A percentile compares a stretch with the other conserved stretches of the same genome.
Evolutionary conservation across 2,329 filamentous ascomycete species (phyloP).

Genomic region (Aspergillus sp.): DNA sequence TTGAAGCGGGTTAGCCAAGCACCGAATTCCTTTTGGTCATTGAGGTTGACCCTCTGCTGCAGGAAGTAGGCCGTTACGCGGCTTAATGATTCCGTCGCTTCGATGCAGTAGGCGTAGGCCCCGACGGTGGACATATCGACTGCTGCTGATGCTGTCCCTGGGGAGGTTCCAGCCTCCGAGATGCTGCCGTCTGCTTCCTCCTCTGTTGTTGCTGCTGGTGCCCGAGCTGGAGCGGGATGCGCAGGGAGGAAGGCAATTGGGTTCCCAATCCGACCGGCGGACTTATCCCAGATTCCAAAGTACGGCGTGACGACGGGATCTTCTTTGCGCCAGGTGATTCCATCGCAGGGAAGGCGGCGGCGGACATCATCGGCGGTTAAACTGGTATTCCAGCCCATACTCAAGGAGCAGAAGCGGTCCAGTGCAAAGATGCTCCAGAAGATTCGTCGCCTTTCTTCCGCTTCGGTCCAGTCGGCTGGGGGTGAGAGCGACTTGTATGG

Average conservation of each 20-base stretch:
- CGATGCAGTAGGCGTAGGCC: conserved; percentile 49
- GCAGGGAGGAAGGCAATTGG: conserved; percentile 40
- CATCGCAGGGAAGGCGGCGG: conserved; percentile 43
- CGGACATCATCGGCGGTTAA: conserved; percentile 40
- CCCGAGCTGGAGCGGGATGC: conserved; percentile 9
- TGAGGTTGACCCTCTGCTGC: conserved; percentile 44
- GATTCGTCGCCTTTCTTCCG: conserved; percentile 41
- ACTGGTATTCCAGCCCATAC: conserved; percentile 39
- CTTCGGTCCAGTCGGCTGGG: conserved; percentile 35
- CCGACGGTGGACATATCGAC: conserved; percentile 43
- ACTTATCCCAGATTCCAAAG: conserved; percentile 49
- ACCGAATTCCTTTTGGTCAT: conserved; percentile 41
- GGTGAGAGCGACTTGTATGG: conserved; percentile 28
- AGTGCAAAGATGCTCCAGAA: conserved; percentile 46
- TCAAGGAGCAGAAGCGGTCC: conserved; percentile 39
- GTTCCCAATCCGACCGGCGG: conserved; percentile 40
- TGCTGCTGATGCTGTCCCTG: conserved; percentile 16
- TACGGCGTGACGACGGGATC: conserved; percentile 44
- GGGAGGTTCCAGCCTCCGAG: conserved; percentile 8
- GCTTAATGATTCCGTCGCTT: conserved; percentile 50
- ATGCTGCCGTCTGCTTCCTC: not conserved
- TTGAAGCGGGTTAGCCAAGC: conserved; percentile 51
- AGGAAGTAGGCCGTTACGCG: conserved; percentile 49
- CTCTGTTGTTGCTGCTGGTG: too few species aligned
- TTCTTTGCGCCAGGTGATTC: conserved; percentile 43